Evolutionary conservation across 306 rosid species (phyloP).

Genomic region (Cyamopsis tetragonoloba): DNA sequence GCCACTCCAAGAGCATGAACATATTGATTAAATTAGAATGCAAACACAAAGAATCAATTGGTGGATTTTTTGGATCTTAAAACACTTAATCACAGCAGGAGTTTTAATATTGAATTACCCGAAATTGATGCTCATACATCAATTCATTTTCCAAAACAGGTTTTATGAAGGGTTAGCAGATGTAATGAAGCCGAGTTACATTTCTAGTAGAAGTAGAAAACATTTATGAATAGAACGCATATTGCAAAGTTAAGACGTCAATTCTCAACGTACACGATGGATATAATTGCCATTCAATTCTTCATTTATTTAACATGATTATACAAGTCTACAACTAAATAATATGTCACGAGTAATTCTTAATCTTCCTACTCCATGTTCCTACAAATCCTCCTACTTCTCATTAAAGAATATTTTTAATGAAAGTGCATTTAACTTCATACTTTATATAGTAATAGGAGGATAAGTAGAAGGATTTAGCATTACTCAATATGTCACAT

Average conservation of each 20-base stretch:
- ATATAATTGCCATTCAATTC: background rate
- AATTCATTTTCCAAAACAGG: background rate
- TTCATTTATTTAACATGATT: background rate
- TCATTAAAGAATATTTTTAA: no score
- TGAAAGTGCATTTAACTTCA: no score
- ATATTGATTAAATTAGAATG: background rate
- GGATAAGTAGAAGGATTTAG: no score
- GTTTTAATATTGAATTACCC: background rate
- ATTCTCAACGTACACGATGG: no score
- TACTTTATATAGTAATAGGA: no score
- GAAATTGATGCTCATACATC: background rate
- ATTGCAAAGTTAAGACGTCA: background rate
- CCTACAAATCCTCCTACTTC: no score
- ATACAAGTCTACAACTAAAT: background rate
- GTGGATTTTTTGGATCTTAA: background rate
- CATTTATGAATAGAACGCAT: conserved; percentile 7
- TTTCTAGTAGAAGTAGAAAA: background rate
- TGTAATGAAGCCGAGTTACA: background rate
- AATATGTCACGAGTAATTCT: background rate
- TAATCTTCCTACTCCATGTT: no score
- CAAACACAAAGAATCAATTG: background rate
- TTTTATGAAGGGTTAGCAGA: background rate
- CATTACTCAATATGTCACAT: no score
- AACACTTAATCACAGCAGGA: background rate
- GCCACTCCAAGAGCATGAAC: background rate